Percentiles rank a stretch among this genome's conserved stretches.
phyloP scores from a whole-genome alignment of 1,139 yeast species.

The Magnusiomyces suaveolens region DNA sequence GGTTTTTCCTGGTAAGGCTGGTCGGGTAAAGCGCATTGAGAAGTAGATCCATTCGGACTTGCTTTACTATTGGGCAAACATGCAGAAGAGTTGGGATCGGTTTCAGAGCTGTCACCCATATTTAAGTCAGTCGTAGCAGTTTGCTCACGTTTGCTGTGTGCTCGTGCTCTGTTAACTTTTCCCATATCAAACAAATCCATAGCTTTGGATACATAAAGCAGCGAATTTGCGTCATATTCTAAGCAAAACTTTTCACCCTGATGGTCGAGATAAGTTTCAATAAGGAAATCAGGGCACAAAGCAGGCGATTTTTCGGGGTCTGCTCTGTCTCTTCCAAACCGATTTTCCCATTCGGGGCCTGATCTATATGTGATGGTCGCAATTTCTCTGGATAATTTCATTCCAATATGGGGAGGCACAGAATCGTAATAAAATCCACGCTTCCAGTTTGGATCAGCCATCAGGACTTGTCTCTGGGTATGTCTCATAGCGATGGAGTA shows the following conservation, averaged over 20 bases:
- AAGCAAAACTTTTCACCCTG: slow-evolving; percentile 90
- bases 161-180: slow-evolving; percentile 1
- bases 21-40: slow-evolving; percentile 38
- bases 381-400: slow-evolving; percentile 87
- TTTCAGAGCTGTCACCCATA: slow-evolving; percentile 12
- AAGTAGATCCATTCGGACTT: neutral
- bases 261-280: slow-evolving; percentile 87
- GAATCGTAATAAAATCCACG: slow-evolving; percentile 75
- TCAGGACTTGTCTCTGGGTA: slow-evolving; percentile 83
- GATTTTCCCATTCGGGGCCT: slow-evolving; percentile 94
- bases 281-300: slow-evolving; percentile 81
- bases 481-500: slow-evolving; percentile 89
- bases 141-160: neutral
- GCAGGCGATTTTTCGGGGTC: slow-evolving; percentile 76
- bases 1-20: slow-evolving; percentile 49
- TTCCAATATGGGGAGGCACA: slow-evolving; percentile 86
- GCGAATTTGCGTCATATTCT: slow-evolving; percentile 85
- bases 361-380: slow-evolving; percentile 91
- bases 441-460: slow-evolving; percentile 94
- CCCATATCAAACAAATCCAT: slow-evolving; percentile 91
- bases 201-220: slow-evolving; percentile 79
- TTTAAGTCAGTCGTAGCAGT: slow-evolving; percentile 26
- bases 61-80: neutral
- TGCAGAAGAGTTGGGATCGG: neutral
- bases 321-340: slow-evolving; percentile 83